These are phyloP conservation scores for Xerophyta viscosa DNA, from an alignment of 106 monocot genomes.

Conservation along the genomic window DNA sequence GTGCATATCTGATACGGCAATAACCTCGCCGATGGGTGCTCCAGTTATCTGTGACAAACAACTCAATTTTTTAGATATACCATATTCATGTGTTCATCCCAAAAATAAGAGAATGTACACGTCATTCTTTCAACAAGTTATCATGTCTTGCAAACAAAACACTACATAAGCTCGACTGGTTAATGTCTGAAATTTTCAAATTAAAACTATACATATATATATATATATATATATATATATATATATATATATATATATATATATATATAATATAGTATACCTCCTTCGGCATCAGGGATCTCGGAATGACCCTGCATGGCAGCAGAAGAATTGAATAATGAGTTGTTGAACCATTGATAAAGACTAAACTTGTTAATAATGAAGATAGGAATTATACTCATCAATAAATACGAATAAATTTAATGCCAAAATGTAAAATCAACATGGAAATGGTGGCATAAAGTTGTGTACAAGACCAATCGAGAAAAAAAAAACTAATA, in stretches of 20 bases:
- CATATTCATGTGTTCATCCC: neutral
- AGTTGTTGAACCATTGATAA: neutral
- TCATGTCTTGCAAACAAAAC: no score
- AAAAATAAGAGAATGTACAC: neutral
- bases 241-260: neutral
- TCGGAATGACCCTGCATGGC: conserved; percentile 63
- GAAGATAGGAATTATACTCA: neutral
- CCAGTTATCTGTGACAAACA: conserved; percentile 37
- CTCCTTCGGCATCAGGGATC: conserved; percentile 61
- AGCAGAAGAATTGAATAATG: conserved; percentile 2
- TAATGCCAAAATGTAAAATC: no score
- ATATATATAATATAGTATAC: conserved; percentile 8
- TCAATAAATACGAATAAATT: no score
- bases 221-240: neutral
- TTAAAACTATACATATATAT: neutral
- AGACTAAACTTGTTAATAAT: no score
- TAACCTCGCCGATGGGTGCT: conserved; percentile 53
- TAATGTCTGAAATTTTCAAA: no score
- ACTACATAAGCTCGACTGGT: no score
- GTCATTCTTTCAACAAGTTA: neutral
- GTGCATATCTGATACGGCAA: conserved; percentile 72
- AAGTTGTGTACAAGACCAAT: no score
- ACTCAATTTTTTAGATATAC: neutral
- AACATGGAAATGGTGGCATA: no score
- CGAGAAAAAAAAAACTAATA: no score